Conservation (phyloP, 495 filamentous ascomycete species). For the Lophiostoma macrostomum region DNA sequence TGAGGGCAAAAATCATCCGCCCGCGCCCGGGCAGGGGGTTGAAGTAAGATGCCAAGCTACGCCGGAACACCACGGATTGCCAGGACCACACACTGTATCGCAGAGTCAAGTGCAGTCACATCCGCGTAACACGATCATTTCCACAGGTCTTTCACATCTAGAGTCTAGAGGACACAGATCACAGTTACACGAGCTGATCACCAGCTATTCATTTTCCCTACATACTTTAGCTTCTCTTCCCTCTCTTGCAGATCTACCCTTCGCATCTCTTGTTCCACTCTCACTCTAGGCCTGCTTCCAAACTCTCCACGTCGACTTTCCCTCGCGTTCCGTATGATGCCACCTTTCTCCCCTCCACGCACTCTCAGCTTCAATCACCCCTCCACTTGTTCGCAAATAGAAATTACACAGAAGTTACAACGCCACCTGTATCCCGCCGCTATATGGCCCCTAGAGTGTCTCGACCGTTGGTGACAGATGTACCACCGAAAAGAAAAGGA, state of each 20-base stretch:
- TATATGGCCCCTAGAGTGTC: conserved; percentile 16
- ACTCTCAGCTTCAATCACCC: background rate
- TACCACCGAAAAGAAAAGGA: conserved; percentile 2
- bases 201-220: too few relatives aligned
- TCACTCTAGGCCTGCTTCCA: too few relatives aligned
- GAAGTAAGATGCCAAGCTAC: background rate
- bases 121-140: too few relatives aligned
- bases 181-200: too few relatives aligned
- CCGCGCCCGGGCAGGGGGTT: too few relatives aligned
- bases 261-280: too few relatives aligned
- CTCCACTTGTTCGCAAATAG: conserved; percentile 17
- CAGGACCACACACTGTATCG: background rate
- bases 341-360: background rate
- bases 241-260: too few relatives aligned
- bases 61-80: conserved; percentile 4
- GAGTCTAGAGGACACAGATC: too few relatives aligned
- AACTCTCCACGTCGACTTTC: background rate
- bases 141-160: too few relatives aligned
- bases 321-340: background rate
- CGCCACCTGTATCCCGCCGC: conserved; percentile 15
- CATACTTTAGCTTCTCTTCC: too few relatives aligned
- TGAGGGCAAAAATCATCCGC: too few relatives aligned
- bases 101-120: background rate
- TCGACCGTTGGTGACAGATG: too few relatives aligned
- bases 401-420: conserved; percentile 30